Conservation (phyloP, 345 rosid genomes). For the Aegle marmelos region DNA sequence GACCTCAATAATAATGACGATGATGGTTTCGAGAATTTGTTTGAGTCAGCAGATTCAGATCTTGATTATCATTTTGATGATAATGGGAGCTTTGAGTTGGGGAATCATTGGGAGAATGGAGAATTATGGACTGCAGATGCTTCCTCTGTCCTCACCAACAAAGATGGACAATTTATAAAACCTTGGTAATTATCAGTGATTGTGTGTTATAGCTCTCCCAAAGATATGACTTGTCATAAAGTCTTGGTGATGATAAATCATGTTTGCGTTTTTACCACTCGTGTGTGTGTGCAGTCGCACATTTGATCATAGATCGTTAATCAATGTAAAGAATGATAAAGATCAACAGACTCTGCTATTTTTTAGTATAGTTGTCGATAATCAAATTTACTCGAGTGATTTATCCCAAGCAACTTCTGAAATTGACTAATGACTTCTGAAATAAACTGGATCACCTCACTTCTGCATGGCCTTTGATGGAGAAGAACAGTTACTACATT, state of each 20-base stretch:
- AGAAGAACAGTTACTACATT: not conserved
- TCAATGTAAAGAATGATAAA: too few relatives aligned
- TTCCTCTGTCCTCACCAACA: slow-evolving; percentile 16
- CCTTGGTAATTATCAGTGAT: slow-evolving; percentile 46
- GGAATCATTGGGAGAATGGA: slow-evolving; percentile 17
- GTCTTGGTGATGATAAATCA: too few relatives aligned
- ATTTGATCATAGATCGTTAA: too few relatives aligned
- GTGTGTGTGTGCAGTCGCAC: not conserved
- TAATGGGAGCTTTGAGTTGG: slow-evolving; percentile 18
- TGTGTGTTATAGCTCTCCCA: not conserved
- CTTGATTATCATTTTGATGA: slow-evolving; percentile 43
- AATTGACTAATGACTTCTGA: not conserved
- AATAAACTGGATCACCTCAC: not conserved
- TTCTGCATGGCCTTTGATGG: not conserved
- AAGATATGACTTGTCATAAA: not conserved
- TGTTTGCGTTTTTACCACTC: not conserved
- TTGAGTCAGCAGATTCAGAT: slow-evolving; percentile 54
- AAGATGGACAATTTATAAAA: slow-evolving; percentile 22
- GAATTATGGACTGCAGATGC: slow-evolving; percentile 58
- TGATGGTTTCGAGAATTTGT: slow-evolving; percentile 75
- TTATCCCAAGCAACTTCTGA: not conserved
- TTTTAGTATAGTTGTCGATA: not conserved
- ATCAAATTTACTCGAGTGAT: not conserved
- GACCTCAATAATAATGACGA: slow-evolving; percentile 32
- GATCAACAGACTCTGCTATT: too few relatives aligned